Percentiles rank a stretch among this genome's conserved stretches.
phyloP scores from a whole-genome alignment of 192 early-diverging fungal genomes.

The Backusella mclennaniae region DNA sequence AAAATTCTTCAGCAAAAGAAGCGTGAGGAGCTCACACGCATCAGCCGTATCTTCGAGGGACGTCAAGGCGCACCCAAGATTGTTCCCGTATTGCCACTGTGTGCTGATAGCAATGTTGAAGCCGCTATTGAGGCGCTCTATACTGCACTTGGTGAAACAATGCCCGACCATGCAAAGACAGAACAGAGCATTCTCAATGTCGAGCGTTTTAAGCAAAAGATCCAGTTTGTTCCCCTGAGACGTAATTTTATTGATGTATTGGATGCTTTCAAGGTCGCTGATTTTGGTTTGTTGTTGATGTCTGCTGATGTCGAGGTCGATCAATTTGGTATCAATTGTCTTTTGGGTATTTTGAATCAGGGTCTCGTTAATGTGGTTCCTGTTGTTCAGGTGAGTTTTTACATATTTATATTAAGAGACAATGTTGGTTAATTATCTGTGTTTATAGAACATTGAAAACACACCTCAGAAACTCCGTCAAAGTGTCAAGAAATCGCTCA shows the following conservation, averaged over 20 bases:
- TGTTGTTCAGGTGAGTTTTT: constrained; percentile 53
- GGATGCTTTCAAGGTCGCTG: constrained; percentile 89
- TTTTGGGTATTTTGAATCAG: constrained; percentile 85
- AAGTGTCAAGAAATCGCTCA: constrained; percentile 83
- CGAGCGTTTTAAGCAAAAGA: constrained; percentile 86
- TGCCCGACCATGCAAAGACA: not conserved
- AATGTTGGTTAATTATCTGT: too few relatives aligned
- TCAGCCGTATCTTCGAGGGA: constrained; percentile 84
- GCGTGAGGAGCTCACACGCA: constrained; percentile 63
- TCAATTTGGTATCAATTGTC: constrained; percentile 81
- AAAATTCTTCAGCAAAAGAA: constrained; percentile 82
- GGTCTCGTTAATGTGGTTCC: constrained; percentile 78
- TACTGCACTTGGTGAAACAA: constrained; percentile 40
- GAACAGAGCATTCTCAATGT: constrained; percentile 42
- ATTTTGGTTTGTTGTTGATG: constrained; percentile 85
- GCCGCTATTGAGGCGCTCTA: constrained; percentile 53
- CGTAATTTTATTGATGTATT: constrained; percentile 85
- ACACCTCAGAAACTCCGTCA: constrained; percentile 62
- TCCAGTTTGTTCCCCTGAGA: constrained; percentile 76
- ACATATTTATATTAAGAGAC: not conserved
- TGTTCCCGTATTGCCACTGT: constrained; percentile 87
- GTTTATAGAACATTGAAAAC: constrained; percentile 59
- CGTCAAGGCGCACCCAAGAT: constrained; percentile 83
- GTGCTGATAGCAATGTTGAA: constrained; percentile 66
- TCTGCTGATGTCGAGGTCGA: constrained; percentile 93